These are phyloP conservation scores for Hymenoscyphus albidus DNA, from an alignment of 2,329 filamentous ascomycete genomes.

Conservation along the genomic window DNA sequence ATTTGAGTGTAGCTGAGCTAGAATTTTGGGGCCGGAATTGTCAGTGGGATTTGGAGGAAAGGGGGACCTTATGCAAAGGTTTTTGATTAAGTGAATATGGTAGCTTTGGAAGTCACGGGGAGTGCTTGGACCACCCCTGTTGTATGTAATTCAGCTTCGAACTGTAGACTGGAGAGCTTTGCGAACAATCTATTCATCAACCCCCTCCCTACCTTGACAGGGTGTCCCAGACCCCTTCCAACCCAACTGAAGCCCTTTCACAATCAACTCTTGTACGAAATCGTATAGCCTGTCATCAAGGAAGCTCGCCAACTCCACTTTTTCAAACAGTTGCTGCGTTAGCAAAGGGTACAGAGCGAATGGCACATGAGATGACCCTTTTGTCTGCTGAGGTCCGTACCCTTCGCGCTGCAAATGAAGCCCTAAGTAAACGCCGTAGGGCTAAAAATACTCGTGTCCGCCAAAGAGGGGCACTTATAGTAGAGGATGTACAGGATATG, in stretches of 20 bases:
- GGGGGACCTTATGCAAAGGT: background rate
- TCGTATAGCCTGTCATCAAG: conserved; percentile 14
- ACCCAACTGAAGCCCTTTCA: too few relatives aligned
- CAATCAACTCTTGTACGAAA: conserved; percentile 17
- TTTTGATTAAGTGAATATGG: too few relatives aligned
- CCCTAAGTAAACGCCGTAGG: background rate
- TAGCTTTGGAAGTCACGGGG: too few relatives aligned
- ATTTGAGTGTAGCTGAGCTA: background rate
- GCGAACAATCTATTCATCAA: too few relatives aligned
- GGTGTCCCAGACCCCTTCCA: too few relatives aligned
- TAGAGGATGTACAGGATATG: too few relatives aligned
- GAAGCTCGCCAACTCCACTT: conserved; percentile 6
- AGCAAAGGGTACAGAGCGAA: conserved; percentile 14
- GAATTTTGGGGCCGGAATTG: background rate
- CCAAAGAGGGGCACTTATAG: too few relatives aligned
- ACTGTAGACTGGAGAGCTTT: too few relatives aligned
- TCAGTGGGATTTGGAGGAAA: background rate
- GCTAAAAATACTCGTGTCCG: too few relatives aligned
- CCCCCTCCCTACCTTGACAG: too few relatives aligned
- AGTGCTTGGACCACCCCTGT: too few relatives aligned
- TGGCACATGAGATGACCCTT: conserved; percentile 14
- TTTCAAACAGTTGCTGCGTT: conserved; percentile 15
- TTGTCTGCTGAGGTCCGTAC: background rate
- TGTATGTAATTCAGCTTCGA: too few relatives aligned
- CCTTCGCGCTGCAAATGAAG: background rate